A percentile compares a stretch with the other conserved stretches of the same genome.
phyloP scores from a whole-genome alignment of 257 asterid species.

The Gentiana dahurica region DNA sequence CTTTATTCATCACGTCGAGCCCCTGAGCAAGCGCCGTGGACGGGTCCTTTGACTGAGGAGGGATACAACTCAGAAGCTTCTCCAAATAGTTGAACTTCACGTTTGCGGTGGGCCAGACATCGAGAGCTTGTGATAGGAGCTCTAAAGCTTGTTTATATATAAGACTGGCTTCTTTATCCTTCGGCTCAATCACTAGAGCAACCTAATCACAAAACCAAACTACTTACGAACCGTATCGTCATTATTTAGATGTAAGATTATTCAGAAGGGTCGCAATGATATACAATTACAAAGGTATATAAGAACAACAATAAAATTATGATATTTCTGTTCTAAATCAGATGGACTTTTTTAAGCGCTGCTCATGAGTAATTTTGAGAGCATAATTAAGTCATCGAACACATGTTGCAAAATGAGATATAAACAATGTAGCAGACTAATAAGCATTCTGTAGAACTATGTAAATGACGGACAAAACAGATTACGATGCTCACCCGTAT shows the following conservation, averaged over 20 bases:
- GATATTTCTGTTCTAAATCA: too few species aligned
- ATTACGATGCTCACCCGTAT: conserved; percentile 56
- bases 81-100: conserved; percentile 97
- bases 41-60: conserved; percentile 98
- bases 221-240: too few species aligned
- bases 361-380: too few species aligned
- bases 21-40: conserved; percentile 98
- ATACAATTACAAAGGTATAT: too few species aligned
- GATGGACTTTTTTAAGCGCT: too few species aligned
- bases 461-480: background rate
- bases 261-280: too few species aligned
- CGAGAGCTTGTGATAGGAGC: conserved; percentile 93
- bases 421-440: too few species aligned
- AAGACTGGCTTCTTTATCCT: conserved; percentile 94
- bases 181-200: conserved; percentile 94
- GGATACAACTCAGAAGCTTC: conserved; percentile 87
- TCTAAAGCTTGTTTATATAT: conserved; percentile 98
- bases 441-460: too few species aligned
- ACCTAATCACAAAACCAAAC: conserved; percentile 35
- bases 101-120: conserved; percentile 99
- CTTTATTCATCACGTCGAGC: conserved; percentile 97
- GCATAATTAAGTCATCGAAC: too few species aligned
- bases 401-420: too few species aligned
- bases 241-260: too few species aligned
- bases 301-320: too few species aligned